A percentile compares a stretch with the other conserved stretches of the same genome.
Evolutionary conservation across 768 basidiomycete genomes (phyloP).

Genomic region (Termitomyces sp.): DNA sequence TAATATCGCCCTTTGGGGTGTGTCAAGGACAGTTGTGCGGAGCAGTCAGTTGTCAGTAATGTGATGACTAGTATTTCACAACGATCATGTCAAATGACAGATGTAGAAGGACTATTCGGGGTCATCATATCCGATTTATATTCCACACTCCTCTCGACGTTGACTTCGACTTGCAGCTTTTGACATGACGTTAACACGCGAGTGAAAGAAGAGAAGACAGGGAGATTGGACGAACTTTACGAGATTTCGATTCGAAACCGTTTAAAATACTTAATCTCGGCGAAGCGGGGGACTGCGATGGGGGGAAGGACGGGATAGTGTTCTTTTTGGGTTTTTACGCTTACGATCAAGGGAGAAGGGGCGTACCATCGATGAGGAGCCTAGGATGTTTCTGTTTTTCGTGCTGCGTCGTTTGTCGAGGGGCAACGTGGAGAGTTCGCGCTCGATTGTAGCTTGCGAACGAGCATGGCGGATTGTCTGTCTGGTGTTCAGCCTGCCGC

Average conservation of each 20-base stretch:
- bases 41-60: no score
- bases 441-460: slow-evolving; percentile 3
- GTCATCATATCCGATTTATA: slow-evolving; percentile 1
- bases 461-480: slow-evolving; percentile 14
- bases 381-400: not conserved
- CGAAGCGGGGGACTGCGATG: not conserved
- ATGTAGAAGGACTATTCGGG: not conserved
- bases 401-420: slow-evolving; percentile 3
- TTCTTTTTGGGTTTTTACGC: not conserved
- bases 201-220: not conserved
- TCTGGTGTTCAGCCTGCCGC: slow-evolving; percentile 17
- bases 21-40: not conserved
- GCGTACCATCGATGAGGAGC: not conserved
- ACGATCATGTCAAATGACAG: not conserved
- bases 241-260: not conserved
- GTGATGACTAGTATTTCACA: not conserved
- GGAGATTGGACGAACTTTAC: not conserved
- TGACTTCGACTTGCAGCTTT: slow-evolving; percentile 8
- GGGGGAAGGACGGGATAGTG: not conserved
- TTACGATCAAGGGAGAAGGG: no score
- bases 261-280: not conserved
- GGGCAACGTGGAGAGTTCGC: slow-evolving; percentile 2
- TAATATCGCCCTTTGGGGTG: not conserved
- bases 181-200: not conserved
- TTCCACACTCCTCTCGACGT: slow-evolving; percentile 10